Evolutionary conservation across 306 rosid genomes (phyloP).

Genomic region (Boehmeria nivea): DNA sequence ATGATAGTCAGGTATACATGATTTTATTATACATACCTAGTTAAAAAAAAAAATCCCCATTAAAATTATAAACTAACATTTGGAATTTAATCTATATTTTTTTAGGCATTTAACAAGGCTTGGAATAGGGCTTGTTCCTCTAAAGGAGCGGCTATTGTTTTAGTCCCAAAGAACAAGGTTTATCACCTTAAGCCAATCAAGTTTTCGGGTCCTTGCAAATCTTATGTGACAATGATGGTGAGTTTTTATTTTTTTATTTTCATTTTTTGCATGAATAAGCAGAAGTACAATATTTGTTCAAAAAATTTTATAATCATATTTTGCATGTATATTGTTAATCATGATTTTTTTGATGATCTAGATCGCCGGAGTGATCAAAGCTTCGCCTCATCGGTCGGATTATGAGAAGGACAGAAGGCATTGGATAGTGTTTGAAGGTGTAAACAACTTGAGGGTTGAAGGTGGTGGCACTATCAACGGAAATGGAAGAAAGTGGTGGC

Average conservation of each 20-base stretch:
- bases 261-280: too few species aligned
- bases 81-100: neutral
- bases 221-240: slow-evolving; percentile 42
- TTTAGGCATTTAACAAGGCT: slow-evolving; percentile 61
- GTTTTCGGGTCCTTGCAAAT: slow-evolving; percentile 75
- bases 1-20: slow-evolving; percentile 48
- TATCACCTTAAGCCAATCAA: slow-evolving; percentile 55
- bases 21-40: neutral
- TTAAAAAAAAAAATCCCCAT: too few species aligned
- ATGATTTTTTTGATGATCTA: slow-evolving; percentile 2
- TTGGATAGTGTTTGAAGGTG: slow-evolving; percentile 51
- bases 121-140: slow-evolving; percentile 66
- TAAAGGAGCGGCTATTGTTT: slow-evolving; percentile 16
- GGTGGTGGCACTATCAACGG: slow-evolving; percentile 74
- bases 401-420: slow-evolving; percentile 29
- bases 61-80: neutral
- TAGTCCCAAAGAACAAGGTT: slow-evolving; percentile 38
- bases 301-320: neutral
- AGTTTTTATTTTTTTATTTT: too few species aligned
- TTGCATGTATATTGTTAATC: too few species aligned
- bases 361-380: slow-evolving; percentile 65
- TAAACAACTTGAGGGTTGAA: slow-evolving; percentile 40
- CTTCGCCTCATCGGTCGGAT: slow-evolving; percentile 45
- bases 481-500: slow-evolving; percentile 81
- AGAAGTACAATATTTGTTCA: too few species aligned